Percentiles rank a stretch among this genome's conserved stretches.
Conservation (phyloP, 2,329 filamentous ascomycete genomes). For the Macrophomina tecta region DNA sequence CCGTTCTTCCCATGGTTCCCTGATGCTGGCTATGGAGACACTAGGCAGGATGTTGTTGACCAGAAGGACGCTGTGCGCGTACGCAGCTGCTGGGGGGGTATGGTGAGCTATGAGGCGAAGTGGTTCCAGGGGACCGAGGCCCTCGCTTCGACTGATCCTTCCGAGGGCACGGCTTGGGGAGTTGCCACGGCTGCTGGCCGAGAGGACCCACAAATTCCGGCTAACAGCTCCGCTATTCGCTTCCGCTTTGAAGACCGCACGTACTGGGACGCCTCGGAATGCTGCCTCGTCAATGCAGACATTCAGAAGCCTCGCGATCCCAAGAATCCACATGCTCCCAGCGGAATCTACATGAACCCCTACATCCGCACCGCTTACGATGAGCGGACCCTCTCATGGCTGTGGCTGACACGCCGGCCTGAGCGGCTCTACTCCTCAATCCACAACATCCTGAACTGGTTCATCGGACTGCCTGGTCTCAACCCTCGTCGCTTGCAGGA, state of each 20-base stretch:
- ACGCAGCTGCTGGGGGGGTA: slow-evolving; percentile 78
- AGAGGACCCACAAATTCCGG: slow-evolving; percentile 25
- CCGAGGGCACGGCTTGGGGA: slow-evolving; percentile 24
- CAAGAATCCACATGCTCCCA: slow-evolving; percentile 34
- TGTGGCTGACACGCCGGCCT: slow-evolving; percentile 66
- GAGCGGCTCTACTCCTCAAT: slow-evolving; percentile 68
- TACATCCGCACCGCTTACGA: slow-evolving; percentile 76
- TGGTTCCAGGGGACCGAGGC: slow-evolving; percentile 57
- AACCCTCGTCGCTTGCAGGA: slow-evolving; percentile 67
- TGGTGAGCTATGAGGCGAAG: slow-evolving; percentile 69
- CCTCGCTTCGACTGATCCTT: slow-evolving; percentile 20
- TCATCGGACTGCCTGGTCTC: slow-evolving; percentile 62
- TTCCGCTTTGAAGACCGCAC: slow-evolving; percentile 51
- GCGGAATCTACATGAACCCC: slow-evolving; percentile 76
- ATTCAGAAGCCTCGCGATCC: slow-evolving; percentile 41
- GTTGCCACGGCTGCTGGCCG: slow-evolving; percentile 24
- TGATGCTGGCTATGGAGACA: slow-evolving; percentile 55
- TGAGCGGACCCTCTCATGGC: slow-evolving; percentile 61
- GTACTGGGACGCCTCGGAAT: slow-evolving; percentile 57
- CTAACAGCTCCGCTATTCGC: slow-evolving; percentile 46
- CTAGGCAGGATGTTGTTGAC: slow-evolving; percentile 66
- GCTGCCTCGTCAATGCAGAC: slow-evolving; percentile 56
- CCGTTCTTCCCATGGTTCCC: slow-evolving; percentile 74
- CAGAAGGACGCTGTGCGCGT: slow-evolving; percentile 71
- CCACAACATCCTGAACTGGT: slow-evolving; percentile 63